Conservation (phyloP, 148 eudicot species). For the Persicaria maculosa region DNA sequence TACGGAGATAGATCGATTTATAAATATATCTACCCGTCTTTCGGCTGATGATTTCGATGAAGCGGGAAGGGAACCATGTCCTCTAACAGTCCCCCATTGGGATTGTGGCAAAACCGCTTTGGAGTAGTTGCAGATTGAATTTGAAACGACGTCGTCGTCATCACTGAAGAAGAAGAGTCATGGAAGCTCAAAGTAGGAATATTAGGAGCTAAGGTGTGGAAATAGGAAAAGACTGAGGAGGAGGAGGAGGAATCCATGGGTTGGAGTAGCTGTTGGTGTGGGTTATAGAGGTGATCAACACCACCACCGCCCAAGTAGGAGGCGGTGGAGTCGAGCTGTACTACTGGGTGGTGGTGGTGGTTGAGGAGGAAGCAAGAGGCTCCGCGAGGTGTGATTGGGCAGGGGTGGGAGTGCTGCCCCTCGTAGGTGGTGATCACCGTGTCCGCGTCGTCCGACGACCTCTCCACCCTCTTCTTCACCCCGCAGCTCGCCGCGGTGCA, state of each 20-base stretch:
- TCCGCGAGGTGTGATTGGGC: constrained; percentile 33
- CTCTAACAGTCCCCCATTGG: not conserved
- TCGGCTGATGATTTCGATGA: not conserved
- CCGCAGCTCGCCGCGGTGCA: constrained; percentile 84
- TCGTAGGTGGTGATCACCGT: constrained; percentile 79
- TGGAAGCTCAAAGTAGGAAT: not conserved
- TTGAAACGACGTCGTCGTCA: not conserved
- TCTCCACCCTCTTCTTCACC: constrained; percentile 82
- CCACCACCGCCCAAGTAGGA: not conserved
- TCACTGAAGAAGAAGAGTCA: not conserved
- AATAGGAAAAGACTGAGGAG: not conserved
- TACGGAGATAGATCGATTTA: not conserved
- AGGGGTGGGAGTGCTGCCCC: constrained; percentile 75
- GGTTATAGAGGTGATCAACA: no score
- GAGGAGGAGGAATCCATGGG: not conserved
- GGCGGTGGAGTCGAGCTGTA: not conserved
- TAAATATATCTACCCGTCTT: not conserved
- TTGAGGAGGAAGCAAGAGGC: not conserved
- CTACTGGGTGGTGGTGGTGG: not conserved
- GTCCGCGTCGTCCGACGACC: constrained; percentile 58
- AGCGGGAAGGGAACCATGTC: constrained; percentile 3
- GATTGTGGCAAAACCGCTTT: not conserved
- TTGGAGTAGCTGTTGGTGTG: not conserved
- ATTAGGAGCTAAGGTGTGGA: not conserved
- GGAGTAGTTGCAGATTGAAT: not conserved